A percentile compares a stretch with the other conserved stretches of the same genome.
phyloP scores from a whole-genome alignment of 2,329 filamentous ascomycete species.

The Talaromyces sp. region DNA sequence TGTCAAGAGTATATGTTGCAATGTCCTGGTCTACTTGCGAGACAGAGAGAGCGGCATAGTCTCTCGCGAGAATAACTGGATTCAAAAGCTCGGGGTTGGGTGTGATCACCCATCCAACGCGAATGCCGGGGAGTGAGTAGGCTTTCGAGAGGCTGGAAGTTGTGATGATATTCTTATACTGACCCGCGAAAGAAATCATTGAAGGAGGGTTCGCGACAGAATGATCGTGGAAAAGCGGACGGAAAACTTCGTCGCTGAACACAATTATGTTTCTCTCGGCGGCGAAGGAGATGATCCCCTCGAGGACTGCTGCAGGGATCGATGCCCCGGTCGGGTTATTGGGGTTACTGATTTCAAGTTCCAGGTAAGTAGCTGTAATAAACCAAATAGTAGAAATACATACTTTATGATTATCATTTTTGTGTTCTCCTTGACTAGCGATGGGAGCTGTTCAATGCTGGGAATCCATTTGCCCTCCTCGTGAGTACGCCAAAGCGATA shows the following conservation, averaged over 20 bases:
- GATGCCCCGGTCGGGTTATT: conserved; percentile 15
- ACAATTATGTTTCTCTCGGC: conserved; percentile 9
- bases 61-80: conserved; percentile 8
- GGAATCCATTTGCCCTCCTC: conserved; percentile 10
- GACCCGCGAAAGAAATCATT: conserved; percentile 7
- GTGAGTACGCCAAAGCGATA: conserved; percentile 8
- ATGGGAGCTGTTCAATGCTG: conserved; percentile 1
- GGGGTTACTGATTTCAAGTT: conserved; percentile 5
- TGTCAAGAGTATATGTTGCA: conserved; percentile 7
- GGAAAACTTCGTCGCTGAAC: conserved; percentile 16
- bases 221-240: conserved; percentile 11
- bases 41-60: conserved; percentile 12
- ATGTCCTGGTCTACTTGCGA: conserved; percentile 13
- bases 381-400: background rate
- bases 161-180: conserved; percentile 13
- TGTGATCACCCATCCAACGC: conserved; percentile 13
- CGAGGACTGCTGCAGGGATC: conserved; percentile 4
- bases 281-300: conserved; percentile 9
- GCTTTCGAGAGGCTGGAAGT: conserved; percentile 12
- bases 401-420: conserved; percentile 19
- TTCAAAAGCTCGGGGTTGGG: conserved; percentile 6
- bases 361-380: background rate
- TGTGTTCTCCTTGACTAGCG: conserved; percentile 9
- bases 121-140: conserved; percentile 11
- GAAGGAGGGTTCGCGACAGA: conserved; percentile 3